Evolutionary conservation across 1,284 basidiomycete species (phyloP).

Genomic region (Xerocomus amazonicus): DNA sequence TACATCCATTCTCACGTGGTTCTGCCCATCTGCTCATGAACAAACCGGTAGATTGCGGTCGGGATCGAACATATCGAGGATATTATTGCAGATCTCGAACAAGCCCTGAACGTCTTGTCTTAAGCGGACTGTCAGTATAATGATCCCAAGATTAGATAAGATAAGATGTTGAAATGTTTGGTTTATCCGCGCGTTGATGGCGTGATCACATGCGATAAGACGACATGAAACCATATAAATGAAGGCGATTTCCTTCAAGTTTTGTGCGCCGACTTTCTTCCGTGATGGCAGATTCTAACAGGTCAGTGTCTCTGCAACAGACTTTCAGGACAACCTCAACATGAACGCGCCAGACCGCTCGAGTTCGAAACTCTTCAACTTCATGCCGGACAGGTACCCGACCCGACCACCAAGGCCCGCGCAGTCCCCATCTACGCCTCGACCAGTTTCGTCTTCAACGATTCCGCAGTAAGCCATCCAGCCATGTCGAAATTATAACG

Average conservation of each 20-base stretch:
- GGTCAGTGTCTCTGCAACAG: constrained; percentile 2
- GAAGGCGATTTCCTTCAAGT: not conserved
- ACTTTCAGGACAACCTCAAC: not conserved
- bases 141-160: not conserved
- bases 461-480: constrained; percentile 50
- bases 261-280: not conserved
- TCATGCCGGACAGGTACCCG: constrained; percentile 76
- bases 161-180: not conserved
- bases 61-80: constrained; percentile 82
- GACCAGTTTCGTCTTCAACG: constrained; percentile 78
- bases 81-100: constrained; percentile 79
- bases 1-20: constrained; percentile 34
- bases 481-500: not conserved
- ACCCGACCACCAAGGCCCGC: constrained; percentile 71
- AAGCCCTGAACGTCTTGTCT: constrained; percentile 7
- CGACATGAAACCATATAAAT: not conserved
- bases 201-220: constrained; percentile 9
- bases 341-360: constrained; percentile 33
- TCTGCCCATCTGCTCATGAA: too few species aligned
- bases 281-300: constrained; percentile 19
- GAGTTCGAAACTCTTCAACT: constrained; percentile 84
- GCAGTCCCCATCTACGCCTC: constrained; percentile 82
- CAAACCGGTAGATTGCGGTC: constrained; percentile 38
- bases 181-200: constrained; percentile 1
- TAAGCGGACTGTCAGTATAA: not conserved